Conservation (phyloP, 1,284 basidiomycete genomes). For the Cutaneotrichosporon mucoides region DNA sequence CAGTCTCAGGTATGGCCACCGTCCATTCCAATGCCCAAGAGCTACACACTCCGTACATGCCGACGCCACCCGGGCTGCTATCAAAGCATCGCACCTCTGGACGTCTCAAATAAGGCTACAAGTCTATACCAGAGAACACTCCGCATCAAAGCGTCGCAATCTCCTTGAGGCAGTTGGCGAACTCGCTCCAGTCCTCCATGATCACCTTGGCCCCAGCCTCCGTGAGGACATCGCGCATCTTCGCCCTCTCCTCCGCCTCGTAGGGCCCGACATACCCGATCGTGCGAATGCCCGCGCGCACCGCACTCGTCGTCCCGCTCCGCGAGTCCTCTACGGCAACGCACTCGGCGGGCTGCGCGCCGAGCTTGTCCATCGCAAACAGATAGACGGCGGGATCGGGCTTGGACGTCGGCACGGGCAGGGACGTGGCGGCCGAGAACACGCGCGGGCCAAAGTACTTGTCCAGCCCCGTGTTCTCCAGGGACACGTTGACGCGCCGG, state of each 20-base stretch:
- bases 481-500: conserved; percentile 23
- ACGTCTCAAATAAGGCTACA: too few relatives aligned
- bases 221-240: conserved; percentile 15
- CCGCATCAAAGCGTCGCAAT: too few relatives aligned
- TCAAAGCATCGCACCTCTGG: too few relatives aligned
- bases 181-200: conserved; percentile 26
- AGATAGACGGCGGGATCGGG: conserved; percentile 32
- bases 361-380: conserved; percentile 16
- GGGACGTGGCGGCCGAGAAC: conserved; percentile 24
- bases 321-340: conserved; percentile 28
- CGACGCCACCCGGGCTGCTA: too few relatives aligned
- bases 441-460: conserved; percentile 21
- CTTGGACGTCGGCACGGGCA: conserved; percentile 24
- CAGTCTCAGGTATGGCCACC: too few relatives aligned
- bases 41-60: too few relatives aligned
- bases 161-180: conserved; percentile 13
- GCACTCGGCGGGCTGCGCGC: conserved; percentile 9
- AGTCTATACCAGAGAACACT: too few relatives aligned
- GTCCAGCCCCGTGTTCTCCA: conserved; percentile 18
- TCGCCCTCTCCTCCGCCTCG: conserved; percentile 15
- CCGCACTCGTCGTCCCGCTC: conserved; percentile 23
- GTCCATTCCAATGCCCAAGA: too few relatives aligned
- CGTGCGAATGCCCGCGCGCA: conserved; percentile 20
- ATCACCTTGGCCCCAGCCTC: conserved; percentile 24
- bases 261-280: conserved; percentile 31